A percentile compares a stretch with the other conserved stretches of the same genome.
Conservation (phyloP, 1,284 basidiomycete species). For the Sporisorium sorghi region DNA sequence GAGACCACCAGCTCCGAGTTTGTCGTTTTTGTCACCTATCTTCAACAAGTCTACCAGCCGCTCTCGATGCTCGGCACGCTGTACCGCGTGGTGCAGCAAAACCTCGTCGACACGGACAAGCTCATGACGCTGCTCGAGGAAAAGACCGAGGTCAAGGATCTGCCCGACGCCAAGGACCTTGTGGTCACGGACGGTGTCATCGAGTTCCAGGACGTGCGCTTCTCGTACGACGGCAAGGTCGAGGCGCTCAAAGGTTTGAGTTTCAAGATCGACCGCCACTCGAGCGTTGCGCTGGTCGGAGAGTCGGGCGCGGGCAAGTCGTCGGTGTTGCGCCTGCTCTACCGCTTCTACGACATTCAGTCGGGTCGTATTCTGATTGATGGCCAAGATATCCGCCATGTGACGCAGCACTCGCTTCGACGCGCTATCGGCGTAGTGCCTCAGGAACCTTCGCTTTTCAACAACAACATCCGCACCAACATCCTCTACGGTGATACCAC, state of each 20-base stretch:
- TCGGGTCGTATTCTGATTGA: conserved; percentile 74
- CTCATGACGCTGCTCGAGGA: conserved; percentile 69
- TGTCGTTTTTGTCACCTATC: conserved; percentile 82
- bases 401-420: conserved; percentile 82
- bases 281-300: conserved; percentile 63
- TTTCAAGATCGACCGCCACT: conserved; percentile 81
- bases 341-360: conserved; percentile 86
- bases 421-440: conserved; percentile 79
- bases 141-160: conserved; percentile 81
- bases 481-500: conserved; percentile 63
- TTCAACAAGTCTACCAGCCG: conserved; percentile 75
- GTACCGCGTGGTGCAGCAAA: conserved; percentile 69
- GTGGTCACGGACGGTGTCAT: conserved; percentile 80
- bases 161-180: conserved; percentile 79
- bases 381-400: conserved; percentile 83
- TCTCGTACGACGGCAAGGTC: conserved; percentile 78
- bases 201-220: conserved; percentile 75
- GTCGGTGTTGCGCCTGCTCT: conserved; percentile 83
- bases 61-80: conserved; percentile 63
- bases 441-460: conserved; percentile 76
- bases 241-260: conserved; percentile 81
- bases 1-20: conserved; percentile 73
- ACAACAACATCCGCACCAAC: conserved; percentile 75
- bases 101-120: conserved; percentile 74
- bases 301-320: conserved; percentile 83